Percentiles rank a stretch among this genome's conserved stretches.
Conservation (phyloP, 2,329 filamentous ascomycete species). For the Proliferodiscus dingleyae region DNA sequence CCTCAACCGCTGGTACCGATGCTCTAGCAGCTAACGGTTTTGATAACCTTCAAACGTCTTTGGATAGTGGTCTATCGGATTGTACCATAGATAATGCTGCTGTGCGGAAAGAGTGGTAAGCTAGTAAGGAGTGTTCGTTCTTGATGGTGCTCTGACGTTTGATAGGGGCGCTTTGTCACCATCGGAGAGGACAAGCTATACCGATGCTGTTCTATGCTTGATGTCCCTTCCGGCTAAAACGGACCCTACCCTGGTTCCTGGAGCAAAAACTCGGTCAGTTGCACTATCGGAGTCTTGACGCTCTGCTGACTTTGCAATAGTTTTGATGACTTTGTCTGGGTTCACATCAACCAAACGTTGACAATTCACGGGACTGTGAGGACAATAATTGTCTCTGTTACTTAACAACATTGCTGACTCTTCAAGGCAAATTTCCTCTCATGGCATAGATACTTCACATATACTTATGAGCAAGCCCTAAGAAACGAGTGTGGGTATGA, state of each 20-base stretch:
- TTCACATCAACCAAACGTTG: conserved; percentile 34
- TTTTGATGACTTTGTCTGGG: conserved; percentile 36
- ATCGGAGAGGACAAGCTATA: conserved; percentile 28
- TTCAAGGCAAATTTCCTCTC: conserved; percentile 34
- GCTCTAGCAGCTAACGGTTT: conserved; percentile 31
- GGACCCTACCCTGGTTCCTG: conserved; percentile 27
- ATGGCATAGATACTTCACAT: conserved; percentile 42
- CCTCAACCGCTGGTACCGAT: conserved; percentile 27
- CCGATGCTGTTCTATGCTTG: conserved; percentile 36
- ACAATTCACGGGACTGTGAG: conserved; percentile 25
- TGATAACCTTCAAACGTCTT: conserved; percentile 27
- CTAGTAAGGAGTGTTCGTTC: background rate
- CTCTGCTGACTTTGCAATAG: conserved; percentile 1
- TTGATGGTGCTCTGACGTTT: background rate
- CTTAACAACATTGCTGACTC: background rate
- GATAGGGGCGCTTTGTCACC: conserved; percentile 19
- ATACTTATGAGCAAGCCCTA: conserved; percentile 39
- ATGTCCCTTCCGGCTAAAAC: conserved; percentile 30
- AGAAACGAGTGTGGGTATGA: conserved; percentile 40
- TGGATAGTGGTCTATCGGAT: conserved; percentile 8
- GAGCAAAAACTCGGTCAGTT: conserved; percentile 20
- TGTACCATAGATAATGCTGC: conserved; percentile 36
- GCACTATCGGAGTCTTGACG: background rate
- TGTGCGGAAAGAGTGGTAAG: conserved; percentile 40
- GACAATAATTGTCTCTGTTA: conserved; percentile 9